Conservation (phyloP, 345 rosid species). For the Citrus glauca region DNA sequence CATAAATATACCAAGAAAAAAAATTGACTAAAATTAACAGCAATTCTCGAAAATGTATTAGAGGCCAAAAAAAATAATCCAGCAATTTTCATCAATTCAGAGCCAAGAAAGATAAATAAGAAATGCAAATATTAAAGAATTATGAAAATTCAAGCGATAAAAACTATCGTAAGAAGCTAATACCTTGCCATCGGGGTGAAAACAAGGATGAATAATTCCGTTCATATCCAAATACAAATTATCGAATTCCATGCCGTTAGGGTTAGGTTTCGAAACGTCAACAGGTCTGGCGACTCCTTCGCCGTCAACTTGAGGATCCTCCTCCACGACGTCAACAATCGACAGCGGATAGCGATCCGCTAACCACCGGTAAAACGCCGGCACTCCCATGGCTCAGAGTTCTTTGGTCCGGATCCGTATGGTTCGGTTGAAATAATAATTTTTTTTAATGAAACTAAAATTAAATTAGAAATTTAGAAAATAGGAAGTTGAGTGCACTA, state of each 20-base stretch:
- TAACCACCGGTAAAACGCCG: slow-evolving; percentile 94
- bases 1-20: neutral
- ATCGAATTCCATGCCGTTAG: slow-evolving; percentile 88
- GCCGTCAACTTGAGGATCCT: slow-evolving; percentile 43
- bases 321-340: slow-evolving; percentile 78
- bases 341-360: slow-evolving; percentile 90
- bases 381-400: slow-evolving; percentile 70
- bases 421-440: neutral
- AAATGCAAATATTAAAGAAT: neutral
- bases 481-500: neutral
- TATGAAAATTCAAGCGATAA: neutral
- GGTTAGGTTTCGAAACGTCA: slow-evolving; percentile 78
- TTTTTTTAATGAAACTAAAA: neutral
- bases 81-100: neutral
- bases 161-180: neutral
- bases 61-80: neutral
- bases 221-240: slow-evolving; percentile 94
- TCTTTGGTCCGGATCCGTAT: slow-evolving; percentile 6
- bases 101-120: neutral
- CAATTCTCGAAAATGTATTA: neutral
- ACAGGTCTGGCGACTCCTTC: slow-evolving; percentile 40
- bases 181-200: slow-evolving; percentile 95
- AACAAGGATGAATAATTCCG: slow-evolving; percentile 93
- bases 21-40: neutral
- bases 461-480: neutral